Base-by-base conservation (phyloP, 352 stramenopile species). In the Globisporangium heterothallicum region DNA sequence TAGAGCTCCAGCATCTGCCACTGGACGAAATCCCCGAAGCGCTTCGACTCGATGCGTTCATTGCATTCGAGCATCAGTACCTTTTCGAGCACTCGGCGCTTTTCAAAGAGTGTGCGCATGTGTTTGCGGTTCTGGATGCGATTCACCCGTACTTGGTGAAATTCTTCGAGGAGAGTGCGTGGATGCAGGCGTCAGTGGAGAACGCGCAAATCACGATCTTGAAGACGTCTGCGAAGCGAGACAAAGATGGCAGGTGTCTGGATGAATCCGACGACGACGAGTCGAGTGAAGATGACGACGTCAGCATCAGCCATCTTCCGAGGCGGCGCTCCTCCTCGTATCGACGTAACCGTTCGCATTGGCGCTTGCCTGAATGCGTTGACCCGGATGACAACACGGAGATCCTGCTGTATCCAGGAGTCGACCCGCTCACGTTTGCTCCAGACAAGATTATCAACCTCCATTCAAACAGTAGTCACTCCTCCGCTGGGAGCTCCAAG, bases 381-480 rank as follows among this genome's bases (percentile, higher is more conserved):
- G 76, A 87, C 51, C 73, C 64, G 1, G 53, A 61, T 3, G 62
- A 72, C 30, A 66, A 50, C 19, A 70, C 67, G 10, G 72, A 85
- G 47, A 66, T 87, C 49, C 49, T 85, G 16, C 54, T 87, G 9
- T 82, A 77, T 42, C 69, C 70, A 1, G 74, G 69, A 5, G 74
- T 88, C 2, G 51, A 78, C 27, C 46, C 68, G 14, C 52, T 61
- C 10, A 84, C 72, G 5, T 85, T 88, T 35, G 46, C 55, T 0
- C 77, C 72, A 0, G 63, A 80, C 34, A 85, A 79, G 64, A 57
- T 88, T 42, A 64, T 88, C 52, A 86, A 86, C 41, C 46, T 86
- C 4, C 59, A 76, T 9, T 14, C 64, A 12, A 36, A 8, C 30
- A 44, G 18, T 5, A 27, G 12, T 38, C 10, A 18, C 14, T 38